phyloP scores from a whole-genome alignment of 2,329 filamentous ascomycete species.

The Colletotrichum euphorbiae region DNA sequence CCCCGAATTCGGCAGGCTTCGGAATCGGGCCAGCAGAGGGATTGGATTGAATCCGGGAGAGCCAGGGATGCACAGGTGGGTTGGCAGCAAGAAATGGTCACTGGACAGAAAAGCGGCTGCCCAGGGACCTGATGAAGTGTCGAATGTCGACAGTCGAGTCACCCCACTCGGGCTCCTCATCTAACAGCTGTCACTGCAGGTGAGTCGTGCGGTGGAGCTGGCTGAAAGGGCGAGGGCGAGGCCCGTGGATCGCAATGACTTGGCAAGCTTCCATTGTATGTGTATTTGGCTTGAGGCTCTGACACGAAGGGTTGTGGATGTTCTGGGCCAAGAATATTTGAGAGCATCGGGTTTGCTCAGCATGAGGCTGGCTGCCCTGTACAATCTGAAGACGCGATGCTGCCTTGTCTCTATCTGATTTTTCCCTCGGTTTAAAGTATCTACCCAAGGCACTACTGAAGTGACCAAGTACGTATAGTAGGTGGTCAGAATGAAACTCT shows the following conservation, averaged over 20 bases:
- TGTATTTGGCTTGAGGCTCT: conserved; percentile 32
- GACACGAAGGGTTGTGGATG: conserved; percentile 15
- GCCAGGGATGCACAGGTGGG: conserved; percentile 5
- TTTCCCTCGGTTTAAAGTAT: not conserved
- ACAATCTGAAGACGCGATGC: not conserved
- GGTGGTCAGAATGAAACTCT: no score
- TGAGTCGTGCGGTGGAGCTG: conserved; percentile 23
- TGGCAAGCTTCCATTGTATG: not conserved
- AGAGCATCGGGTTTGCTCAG: not conserved
- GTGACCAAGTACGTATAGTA: no score
- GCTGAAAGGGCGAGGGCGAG: conserved; percentile 12
- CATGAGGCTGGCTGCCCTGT: not conserved
- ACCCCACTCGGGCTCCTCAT: conserved; percentile 19
- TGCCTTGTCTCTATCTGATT: not conserved
- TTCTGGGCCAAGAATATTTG: not conserved
- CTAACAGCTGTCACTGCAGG: conserved; percentile 28
- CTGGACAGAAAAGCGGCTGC: not conserved
- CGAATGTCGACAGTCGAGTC: conserved; percentile 8
- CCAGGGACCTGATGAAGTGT: not conserved
- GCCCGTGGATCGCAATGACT: conserved; percentile 27
- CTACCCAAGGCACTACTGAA: no score
- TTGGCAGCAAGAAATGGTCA: conserved; percentile 1
- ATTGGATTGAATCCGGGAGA: conserved; percentile 27
- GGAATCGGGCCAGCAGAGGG: conserved; percentile 28
- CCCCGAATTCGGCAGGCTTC: conserved; percentile 21